A percentile compares a stretch with the other conserved stretches of the same genome.
These are phyloP conservation scores for Erodium texanum DNA, from an alignment of 441 rosid species.

Conservation along the genomic window DNA sequence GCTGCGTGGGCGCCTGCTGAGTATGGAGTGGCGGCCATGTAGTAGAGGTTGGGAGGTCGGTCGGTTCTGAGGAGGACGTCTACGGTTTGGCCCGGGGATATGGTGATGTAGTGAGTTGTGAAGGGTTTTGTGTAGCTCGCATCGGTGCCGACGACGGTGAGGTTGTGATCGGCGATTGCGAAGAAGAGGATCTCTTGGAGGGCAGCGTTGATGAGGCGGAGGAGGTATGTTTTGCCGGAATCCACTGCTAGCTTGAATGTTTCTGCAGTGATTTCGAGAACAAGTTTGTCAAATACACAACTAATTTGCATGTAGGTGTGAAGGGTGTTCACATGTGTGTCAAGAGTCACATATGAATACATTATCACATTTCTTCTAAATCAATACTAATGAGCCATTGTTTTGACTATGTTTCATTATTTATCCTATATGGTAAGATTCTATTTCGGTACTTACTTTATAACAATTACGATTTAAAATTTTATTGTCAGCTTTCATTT, in stretches of 20 bases:
- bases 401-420: too few species aligned
- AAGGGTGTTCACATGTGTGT: too few species aligned
- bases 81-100: constrained; percentile 52
- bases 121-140: constrained; percentile 54
- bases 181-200: constrained; percentile 55
- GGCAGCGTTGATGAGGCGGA: constrained; percentile 58
- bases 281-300: background rate
- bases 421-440: too few species aligned
- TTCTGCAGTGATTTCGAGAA: constrained; percentile 19
- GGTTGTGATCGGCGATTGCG: constrained; percentile 43
- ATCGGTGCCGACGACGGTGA: constrained; percentile 50
- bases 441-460: too few species aligned
- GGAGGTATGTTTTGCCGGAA: constrained; percentile 45
- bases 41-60: constrained; percentile 51
- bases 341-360: too few species aligned
- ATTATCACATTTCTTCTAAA: too few species aligned
- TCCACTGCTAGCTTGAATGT: constrained; percentile 33
- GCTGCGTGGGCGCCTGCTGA: constrained; percentile 32
- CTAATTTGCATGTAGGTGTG: too few species aligned
- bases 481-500: too few species aligned
- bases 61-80: constrained; percentile 35
- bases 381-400: too few species aligned
- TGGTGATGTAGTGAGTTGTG: constrained; percentile 40
- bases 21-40: constrained; percentile 66
- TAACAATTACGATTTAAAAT: too few species aligned